Base-by-base conservation (phyloP, 192 early-diverging fungal genomes). In the Umbelopsis ramanniana region DNA sequence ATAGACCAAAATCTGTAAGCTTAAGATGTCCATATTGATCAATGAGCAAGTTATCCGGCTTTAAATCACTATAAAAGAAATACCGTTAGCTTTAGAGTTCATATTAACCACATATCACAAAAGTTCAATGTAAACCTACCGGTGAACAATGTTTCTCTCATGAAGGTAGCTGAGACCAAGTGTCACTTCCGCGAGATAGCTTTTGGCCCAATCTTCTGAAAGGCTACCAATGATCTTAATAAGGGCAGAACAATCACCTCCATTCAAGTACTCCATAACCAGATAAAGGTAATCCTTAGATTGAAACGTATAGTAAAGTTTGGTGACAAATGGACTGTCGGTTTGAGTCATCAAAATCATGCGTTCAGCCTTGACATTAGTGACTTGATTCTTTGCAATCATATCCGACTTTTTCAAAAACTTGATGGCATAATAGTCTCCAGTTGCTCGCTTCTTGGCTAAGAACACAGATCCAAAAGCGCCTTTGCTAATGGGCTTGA, bases 341-440 rank as follows among this genome's bases (percentile, higher is more conserved):
- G 94, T 84, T 74, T 96, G 94, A 35, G 84, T 82, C 75, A 92
- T 93, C 38, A 96, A 81, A 73, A 96, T 95, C 87, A 94, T 89
- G n/a, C 93, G 81, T 71, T 96, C 94, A 0, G 93, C 89, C 72
- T 93, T 93, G 79, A 96, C 91, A 70, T 96, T 96, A 38, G 89
- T 93, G 22, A 95, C 93, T 79, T 96, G 94, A 72, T 96, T 96
- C 79, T 96, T 96, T 33, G 92, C 92, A 66, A 95, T 86, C 94
- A 96, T 96, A 68, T 96, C 94, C 1, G 89, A 86, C 67, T 96
- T 96, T 24, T 89, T 87, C 23, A 96, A 79, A 14, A 95, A 91
- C 69, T 96, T 96, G 81, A 96, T 94, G 0, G 94, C 94, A 81
- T 82, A 94, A 66, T 94, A 95, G 71, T 94, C 91, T 10, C 94